These are phyloP conservation scores for Coemansia sp. DNA, from an alignment of 192 early-diverging fungal genomes.

Conservation along the genomic window DNA sequence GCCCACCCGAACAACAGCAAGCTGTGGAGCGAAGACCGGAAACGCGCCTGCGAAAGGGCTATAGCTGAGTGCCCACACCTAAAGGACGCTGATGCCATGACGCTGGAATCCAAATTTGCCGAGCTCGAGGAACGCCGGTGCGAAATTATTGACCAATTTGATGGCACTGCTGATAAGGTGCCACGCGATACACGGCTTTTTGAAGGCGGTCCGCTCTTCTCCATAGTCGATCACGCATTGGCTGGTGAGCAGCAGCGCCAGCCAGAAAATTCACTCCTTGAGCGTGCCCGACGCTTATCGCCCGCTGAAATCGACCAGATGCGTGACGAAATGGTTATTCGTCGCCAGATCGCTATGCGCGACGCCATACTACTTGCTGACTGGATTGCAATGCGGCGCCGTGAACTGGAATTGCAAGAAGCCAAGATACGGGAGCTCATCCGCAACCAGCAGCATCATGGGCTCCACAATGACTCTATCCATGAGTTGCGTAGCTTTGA, in stretches of 20 bases:
- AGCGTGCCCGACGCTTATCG: conserved; percentile 21
- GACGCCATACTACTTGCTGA: conserved; percentile 38
- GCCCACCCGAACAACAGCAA: conserved; percentile 18
- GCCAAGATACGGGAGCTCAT: conserved; percentile 20
- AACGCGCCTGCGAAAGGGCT: conserved; percentile 21
- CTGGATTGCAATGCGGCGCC: conserved; percentile 35
- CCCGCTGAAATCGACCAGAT: conserved; percentile 26
- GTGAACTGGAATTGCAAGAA: conserved; percentile 35
- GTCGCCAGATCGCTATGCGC: conserved; percentile 30
- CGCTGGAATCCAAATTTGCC: conserved; percentile 15
- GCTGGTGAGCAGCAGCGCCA: conserved; percentile 2
- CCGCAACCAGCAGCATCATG: background rate
- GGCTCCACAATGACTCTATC: background rate
- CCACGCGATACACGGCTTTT: conserved; percentile 27
- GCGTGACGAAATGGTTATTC: conserved; percentile 28
- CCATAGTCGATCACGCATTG: conserved; percentile 26
- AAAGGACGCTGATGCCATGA: conserved; percentile 5
- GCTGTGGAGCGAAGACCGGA: conserved; percentile 17
- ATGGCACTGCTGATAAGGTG: conserved; percentile 10
- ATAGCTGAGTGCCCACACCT: conserved; percentile 28
- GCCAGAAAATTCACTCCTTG: background rate
- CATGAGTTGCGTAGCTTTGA: background rate
- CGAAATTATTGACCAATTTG: conserved; percentile 11
- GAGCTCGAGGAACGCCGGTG: conserved; percentile 5
- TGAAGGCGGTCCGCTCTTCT: conserved; percentile 34